Percentiles rank a stretch among this genome's conserved stretches.
These are phyloP conservation scores for Sugiyamaella qingdaonensis DNA, from an alignment of 805 yeast species.

Conservation along the genomic window DNA sequence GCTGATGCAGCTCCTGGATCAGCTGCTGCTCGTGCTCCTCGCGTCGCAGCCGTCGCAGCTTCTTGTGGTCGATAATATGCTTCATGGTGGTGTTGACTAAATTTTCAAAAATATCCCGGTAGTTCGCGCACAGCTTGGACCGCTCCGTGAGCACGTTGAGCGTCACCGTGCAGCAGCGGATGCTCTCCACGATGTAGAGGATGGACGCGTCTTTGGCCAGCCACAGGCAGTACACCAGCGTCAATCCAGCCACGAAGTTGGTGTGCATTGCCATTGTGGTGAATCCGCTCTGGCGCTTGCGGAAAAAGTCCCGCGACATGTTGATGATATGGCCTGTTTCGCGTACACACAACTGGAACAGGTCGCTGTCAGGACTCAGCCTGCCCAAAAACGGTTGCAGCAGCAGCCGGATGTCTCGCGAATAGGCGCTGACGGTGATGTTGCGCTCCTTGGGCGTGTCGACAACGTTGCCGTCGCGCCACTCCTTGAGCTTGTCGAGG, in stretches of 20 bases:
- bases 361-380: constrained; percentile 54
- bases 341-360: constrained; percentile 63
- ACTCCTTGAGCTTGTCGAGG: constrained; percentile 51
- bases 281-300: constrained; percentile 57
- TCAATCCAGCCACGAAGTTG: constrained; percentile 64
- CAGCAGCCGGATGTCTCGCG: constrained; percentile 54
- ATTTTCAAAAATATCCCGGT: constrained; percentile 65
- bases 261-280: constrained; percentile 65
- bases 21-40: constrained; percentile 3
- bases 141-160: constrained; percentile 64
- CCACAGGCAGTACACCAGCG: constrained; percentile 64
- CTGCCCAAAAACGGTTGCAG: constrained; percentile 63
- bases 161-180: constrained; percentile 61
- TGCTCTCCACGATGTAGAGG: constrained; percentile 47
- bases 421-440: constrained; percentile 55
- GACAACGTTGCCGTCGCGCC: constrained; percentile 43
- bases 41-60: constrained; percentile 6
- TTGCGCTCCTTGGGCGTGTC: constrained; percentile 42
- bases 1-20: constrained; percentile 2
- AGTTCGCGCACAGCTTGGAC: constrained; percentile 55
- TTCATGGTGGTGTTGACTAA: constrained; percentile 61
- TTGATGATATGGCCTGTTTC: constrained; percentile 70
- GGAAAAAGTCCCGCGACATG: constrained; percentile 58
- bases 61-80: constrained; percentile 48
- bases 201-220: constrained; percentile 47